Evolutionary conservation across 1,284 basidiomycete genomes (phyloP), one percentile per base, ranked within the genome.

Genomic region (Leccinum solheimii): DNA sequence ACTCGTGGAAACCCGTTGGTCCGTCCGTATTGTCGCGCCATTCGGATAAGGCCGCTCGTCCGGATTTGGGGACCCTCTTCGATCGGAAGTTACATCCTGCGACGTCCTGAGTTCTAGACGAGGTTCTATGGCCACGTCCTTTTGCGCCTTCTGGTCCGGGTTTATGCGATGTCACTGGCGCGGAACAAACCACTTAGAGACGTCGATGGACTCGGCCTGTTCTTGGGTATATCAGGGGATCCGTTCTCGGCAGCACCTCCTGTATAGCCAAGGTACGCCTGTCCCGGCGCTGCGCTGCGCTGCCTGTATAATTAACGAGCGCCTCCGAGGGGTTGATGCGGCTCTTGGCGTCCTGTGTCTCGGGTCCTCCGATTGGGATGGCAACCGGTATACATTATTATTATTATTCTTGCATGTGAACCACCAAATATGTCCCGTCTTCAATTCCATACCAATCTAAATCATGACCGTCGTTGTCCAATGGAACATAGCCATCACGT

Each of bases 381-480:
- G 38, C 40, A 16, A n/a, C 38, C 26, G 57, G 21, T 60, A 56
- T 9, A 54, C 19, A 45, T 21, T 48, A 48, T 56, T 61, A 48
- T 56, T 58, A 19, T 61, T 40, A 61, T 64, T 65, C 45, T 62
- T 51, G 64, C 64, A 68, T 66, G 63, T 64, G 70, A 69, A 83
- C 70, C 72, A 75, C 62, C 10, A 90, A 73, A 62, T 79, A 76
- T 62, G 83, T 81, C 32, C 78, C 81, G n/a, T 83, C 79, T 63
- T 90, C 87, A 43, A 92, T 69, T 3, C 90, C 90, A 70, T 87
- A 83, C 88, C 90, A 91, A 58, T 80, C 82, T 55, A 92, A 71
- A 62, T 86, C 82, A 57, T 81, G 81, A 59, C 84, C 81, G 34
- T 81, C 73, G 34, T 81, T 78, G 16, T 69, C 65, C 27, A 92